phyloP scores from a whole-genome alignment of 495 filamentous ascomycete genomes.

The Penicillium herquei region DNA sequence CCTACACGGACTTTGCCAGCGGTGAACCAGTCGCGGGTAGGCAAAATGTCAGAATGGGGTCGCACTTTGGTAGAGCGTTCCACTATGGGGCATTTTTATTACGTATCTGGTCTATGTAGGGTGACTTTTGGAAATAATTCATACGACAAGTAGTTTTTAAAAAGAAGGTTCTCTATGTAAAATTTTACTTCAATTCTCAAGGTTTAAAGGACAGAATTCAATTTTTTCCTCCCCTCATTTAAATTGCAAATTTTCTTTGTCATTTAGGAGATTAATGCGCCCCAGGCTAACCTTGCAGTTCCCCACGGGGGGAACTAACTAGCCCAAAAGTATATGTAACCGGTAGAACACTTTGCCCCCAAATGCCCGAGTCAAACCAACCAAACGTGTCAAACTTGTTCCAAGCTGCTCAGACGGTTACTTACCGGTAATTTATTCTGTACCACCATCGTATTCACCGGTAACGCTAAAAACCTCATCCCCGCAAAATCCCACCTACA shows the following conservation, averaged over 20 bases:
- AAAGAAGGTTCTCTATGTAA: too few species aligned
- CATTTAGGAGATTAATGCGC: neutral
- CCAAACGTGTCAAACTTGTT: too few species aligned
- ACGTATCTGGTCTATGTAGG: too few species aligned
- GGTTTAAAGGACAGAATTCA: too few species aligned
- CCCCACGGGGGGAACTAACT: constrained; percentile 1
- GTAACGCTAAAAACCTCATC: neutral
- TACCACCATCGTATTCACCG: neutral
- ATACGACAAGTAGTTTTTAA: too few species aligned
- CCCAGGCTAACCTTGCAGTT: neutral
- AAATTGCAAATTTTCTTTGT: neutral
- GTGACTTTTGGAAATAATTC: too few species aligned
- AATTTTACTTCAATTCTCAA: too few species aligned
- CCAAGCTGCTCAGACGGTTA: too few species aligned
- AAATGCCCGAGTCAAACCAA: neutral
- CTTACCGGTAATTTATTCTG: neutral
- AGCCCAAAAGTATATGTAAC: neutral
- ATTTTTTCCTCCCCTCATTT: neutral
- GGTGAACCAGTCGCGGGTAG: constrained; percentile 20
- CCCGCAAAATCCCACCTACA: constrained; percentile 2
- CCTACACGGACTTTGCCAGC: constrained; percentile 2
- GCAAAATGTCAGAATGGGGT: constrained; percentile 21
- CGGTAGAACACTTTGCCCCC: constrained; percentile 1
- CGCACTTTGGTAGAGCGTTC: neutral
- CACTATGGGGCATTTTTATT: neutral